These are phyloP conservation scores for Phytophthora palmivora DNA, from an alignment of 352 stramenopile species.

Conservation along the genomic window DNA sequence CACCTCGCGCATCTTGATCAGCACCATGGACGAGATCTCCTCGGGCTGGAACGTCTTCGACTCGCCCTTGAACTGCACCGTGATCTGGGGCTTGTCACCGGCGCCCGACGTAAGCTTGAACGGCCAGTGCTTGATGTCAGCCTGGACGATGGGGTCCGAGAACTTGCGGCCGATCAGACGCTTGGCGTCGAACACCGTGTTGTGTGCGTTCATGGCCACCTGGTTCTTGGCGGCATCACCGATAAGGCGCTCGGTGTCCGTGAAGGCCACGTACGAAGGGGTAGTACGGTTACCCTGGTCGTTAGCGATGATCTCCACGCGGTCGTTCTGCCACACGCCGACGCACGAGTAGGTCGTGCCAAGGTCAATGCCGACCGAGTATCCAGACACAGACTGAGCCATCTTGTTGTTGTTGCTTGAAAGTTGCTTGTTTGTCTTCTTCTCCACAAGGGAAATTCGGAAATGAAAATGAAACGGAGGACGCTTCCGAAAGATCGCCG, in stretches of 20 bases:
- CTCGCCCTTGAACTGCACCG: slow-evolving; percentile 77
- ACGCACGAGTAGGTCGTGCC: slow-evolving; percentile 96
- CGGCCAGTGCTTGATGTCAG: slow-evolving; percentile 71
- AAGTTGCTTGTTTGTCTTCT: not conserved
- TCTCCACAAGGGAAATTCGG: slow-evolving; percentile 34
- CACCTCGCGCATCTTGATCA: slow-evolving; percentile 76
- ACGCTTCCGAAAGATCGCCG: slow-evolving; percentile 15
- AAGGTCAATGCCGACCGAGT: slow-evolving; percentile 88
- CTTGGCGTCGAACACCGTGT: slow-evolving; percentile 98
- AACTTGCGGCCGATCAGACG: slow-evolving; percentile 96
- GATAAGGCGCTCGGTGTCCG: slow-evolving; percentile 93
- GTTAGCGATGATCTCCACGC: slow-evolving; percentile 97
- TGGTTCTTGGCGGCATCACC: slow-evolving; percentile 95
- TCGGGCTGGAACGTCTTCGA: slow-evolving; percentile 78
- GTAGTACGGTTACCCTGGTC: slow-evolving; percentile 96
- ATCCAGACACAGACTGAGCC: slow-evolving; percentile 33
- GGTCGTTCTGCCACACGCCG: slow-evolving; percentile 93
- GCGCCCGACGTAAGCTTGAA: slow-evolving; percentile 71
- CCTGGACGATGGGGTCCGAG: slow-evolving; percentile 90
- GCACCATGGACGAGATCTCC: slow-evolving; percentile 81
- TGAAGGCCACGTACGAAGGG: slow-evolving; percentile 96
- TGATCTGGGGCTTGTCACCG: slow-evolving; percentile 75
- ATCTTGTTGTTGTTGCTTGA: slow-evolving; percentile 14
- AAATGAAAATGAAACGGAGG: slow-evolving; percentile 14
- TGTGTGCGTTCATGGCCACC: slow-evolving; percentile 93